Conservation (phyloP, 495 filamentous ascomycete genomes). For the Penicillium riverlandense region DNA sequence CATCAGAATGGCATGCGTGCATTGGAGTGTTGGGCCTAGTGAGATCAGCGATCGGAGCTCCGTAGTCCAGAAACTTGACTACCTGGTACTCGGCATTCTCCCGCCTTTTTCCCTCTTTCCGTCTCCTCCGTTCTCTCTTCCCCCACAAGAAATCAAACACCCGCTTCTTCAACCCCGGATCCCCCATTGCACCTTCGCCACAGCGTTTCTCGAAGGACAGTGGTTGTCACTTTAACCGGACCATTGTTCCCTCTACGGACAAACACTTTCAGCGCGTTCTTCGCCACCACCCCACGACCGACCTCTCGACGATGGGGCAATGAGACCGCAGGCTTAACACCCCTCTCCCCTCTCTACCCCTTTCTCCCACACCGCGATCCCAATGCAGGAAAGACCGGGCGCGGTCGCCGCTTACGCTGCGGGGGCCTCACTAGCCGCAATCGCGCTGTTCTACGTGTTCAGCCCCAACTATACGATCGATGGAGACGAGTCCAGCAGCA, state of each 20-base stretch:
- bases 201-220: too few relatives aligned
- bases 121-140: background rate
- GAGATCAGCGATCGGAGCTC: too few relatives aligned
- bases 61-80: too few relatives aligned
- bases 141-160: background rate
- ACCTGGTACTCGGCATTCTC: too few relatives aligned
- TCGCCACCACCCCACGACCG: too few relatives aligned
- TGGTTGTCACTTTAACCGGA: too few relatives aligned
- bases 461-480: conserved; percentile 92
- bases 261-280: too few relatives aligned
- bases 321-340: conserved; percentile 6
- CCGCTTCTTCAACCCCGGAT: background rate
- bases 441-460: conserved; percentile 94
- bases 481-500: conserved; percentile 55
- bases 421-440: conserved; percentile 91
- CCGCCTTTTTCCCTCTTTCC: too few relatives aligned
- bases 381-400: conserved; percentile 81
- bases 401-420: conserved; percentile 90
- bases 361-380: conserved; percentile 5
- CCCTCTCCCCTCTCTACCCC: conserved; percentile 2
- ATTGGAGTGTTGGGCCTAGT: too few relatives aligned
- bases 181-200: background rate
- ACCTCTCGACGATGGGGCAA: conserved; percentile 2
- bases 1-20: too few relatives aligned
- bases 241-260: too few relatives aligned